These are phyloP conservation scores for Cladosporium sp. DNA, from an alignment of 2,329 filamentous ascomycete species.

Conservation along the genomic window DNA sequence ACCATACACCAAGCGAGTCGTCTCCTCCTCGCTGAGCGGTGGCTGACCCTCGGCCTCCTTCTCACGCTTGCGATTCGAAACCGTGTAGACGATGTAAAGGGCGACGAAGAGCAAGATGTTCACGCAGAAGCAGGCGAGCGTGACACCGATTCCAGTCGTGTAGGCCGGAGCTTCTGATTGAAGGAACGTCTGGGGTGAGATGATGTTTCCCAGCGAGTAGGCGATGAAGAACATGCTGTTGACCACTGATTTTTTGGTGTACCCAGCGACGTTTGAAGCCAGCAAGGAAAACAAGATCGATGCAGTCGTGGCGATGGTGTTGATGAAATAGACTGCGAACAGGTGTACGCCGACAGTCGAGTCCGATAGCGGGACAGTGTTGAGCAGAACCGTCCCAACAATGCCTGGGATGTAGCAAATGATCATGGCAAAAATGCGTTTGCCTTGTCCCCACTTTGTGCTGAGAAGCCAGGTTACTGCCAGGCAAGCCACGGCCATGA, in stretches of 20 bases:
- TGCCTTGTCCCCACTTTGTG: neutral
- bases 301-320: neutral
- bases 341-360: neutral
- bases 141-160: neutral
- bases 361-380: neutral
- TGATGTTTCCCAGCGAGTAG: slow-evolving; percentile 65
- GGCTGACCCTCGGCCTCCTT: neutral
- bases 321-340: neutral
- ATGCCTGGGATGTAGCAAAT: neutral
- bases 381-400: neutral
- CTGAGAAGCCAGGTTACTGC: neutral
- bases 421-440: neutral
- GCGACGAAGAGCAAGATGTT: neutral
- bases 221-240: slow-evolving; percentile 67
- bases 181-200: slow-evolving; percentile 25
- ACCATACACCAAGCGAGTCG: neutral
- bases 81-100: neutral
- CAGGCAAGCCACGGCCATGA: neutral
- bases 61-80: neutral
- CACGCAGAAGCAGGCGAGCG: neutral
- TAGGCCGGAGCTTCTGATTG: neutral
- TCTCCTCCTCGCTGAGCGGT: neutral
- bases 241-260: slow-evolving; percentile 67
- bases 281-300: slow-evolving; percentile 17
- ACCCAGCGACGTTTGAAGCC: slow-evolving; percentile 62